Conservation (phyloP, 2,329 filamentous ascomycete species). For the Cladosporium sp. region DNA sequence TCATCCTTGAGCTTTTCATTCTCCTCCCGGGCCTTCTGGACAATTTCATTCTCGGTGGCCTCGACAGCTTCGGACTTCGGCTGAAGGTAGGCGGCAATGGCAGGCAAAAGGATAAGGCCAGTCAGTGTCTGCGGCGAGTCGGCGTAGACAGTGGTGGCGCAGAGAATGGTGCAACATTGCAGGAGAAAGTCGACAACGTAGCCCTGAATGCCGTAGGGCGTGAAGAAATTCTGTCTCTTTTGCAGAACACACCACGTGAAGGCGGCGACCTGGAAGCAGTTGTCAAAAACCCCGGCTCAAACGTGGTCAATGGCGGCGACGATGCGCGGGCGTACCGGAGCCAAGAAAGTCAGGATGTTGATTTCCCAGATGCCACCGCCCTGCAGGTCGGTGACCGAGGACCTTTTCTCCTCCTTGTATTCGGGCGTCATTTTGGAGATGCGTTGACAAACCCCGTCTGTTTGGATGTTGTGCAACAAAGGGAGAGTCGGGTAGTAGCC, state of each 20-base stretch:
- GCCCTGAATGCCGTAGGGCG: slow-evolving; percentile 63
- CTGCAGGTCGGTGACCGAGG: slow-evolving; percentile 86
- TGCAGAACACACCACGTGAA: slow-evolving; percentile 89
- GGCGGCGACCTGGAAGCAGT: slow-evolving; percentile 57
- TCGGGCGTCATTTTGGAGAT: slow-evolving; percentile 36
- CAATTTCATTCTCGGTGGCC: slow-evolving; percentile 17
- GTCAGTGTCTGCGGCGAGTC: slow-evolving; percentile 69
- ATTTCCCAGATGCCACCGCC: slow-evolving; percentile 83
- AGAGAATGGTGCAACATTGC: slow-evolving; percentile 70
- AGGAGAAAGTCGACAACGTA: slow-evolving; percentile 80
- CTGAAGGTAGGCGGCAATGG: slow-evolving; percentile 46
- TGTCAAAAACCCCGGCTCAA: slow-evolving; percentile 35
- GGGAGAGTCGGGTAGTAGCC: not conserved
- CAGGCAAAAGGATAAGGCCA: slow-evolving; percentile 68
- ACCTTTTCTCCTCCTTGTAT: slow-evolving; percentile 92
- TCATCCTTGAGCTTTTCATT: slow-evolving; percentile 11
- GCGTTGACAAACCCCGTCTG: slow-evolving; percentile 1
- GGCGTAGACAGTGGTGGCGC: slow-evolving; percentile 83
- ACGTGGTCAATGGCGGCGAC: slow-evolving; percentile 7
- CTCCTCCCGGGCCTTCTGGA: slow-evolving; percentile 20
- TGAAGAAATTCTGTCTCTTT: slow-evolving; percentile 78
- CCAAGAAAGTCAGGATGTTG: slow-evolving; percentile 78
- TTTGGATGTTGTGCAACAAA: slow-evolving; percentile 4
- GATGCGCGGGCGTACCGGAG: slow-evolving; percentile 60
- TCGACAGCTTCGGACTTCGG: slow-evolving; percentile 34